Evolutionary conservation across 2,329 filamentous ascomycete species (phyloP), one percentile per base, ranked within the genome.

Genomic region (Trichoderma sp.): DNA sequence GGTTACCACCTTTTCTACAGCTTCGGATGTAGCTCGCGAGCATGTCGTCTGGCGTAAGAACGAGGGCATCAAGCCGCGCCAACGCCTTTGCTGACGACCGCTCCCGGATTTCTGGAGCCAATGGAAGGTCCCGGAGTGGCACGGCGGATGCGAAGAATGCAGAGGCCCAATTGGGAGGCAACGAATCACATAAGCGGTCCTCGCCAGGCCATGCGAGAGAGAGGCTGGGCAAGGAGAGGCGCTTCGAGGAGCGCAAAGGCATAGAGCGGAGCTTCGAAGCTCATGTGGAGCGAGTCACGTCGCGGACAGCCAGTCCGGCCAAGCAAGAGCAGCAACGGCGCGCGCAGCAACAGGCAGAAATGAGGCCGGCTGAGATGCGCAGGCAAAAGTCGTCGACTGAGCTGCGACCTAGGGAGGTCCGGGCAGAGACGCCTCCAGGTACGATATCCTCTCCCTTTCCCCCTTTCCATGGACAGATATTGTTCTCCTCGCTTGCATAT

Each of bases 231-330:
- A 86, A 87, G 78, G 84, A 86, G 75, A 79, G 84, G 21, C 81
- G 82, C n/a, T 83, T 85, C 75, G 88, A 90, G 77, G 88, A 90
- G 81, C 84, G 90, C 77, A 86, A 89, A 80, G 80, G 84, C 38
- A 91, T 88, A 8, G 91, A 92, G 83, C 87, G 80, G 81, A 87
- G 80, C 81, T 90, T 82, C 73, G 87, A 92, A 76, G 90, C 91
- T 63, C 91, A 90, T 27, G 86, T 90, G 75, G 93, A 95, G 80
- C 91, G 90, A 73, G 81, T 92, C 74, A 87, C 90, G 45, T 86
- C 88, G 75, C 88, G 91, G 75, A 87, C 88, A 8, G 88, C 87
- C 80, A 94, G 92, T 79, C 89, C 92, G 1, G 88, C 89, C 64
- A 86, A 87, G 77, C 87, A 90, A 5, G 87, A 88, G 68, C 84